Base-by-base conservation (phyloP, 768 basidiomycete species). In the Xerocomus potaroensis region DNA sequence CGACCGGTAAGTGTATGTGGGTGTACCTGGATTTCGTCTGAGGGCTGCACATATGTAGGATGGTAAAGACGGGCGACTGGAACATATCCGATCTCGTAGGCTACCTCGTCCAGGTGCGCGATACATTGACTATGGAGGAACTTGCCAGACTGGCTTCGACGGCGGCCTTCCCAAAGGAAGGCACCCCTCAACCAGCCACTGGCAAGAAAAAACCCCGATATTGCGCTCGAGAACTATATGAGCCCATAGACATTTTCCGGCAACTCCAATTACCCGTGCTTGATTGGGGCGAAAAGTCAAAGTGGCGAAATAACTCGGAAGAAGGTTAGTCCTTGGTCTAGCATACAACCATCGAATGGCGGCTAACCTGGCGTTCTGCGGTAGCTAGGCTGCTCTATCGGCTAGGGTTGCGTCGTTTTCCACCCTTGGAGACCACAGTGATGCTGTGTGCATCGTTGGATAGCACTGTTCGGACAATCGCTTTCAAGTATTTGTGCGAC, bases 41-140 rank as follows among this genome's bases (percentile, higher is more conserved):
- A 53, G 29, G 46, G 4, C 14, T 2, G 9, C 30, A 11, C 26
- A 8, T 39, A 5, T 41, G 4, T 50, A 91, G 89, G 63, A 88
- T 91, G 87, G 80, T 91, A 54, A 87, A 85, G 63, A 89, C 87
- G 37, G 91, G 91, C 23, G 84, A 89, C 53, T 94, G 92, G 93
- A 87, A 84, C 2, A 82, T 86, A 41, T 76, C 81, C 10, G 89
- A 96, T 50, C 74, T 99, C 14, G 78, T 85, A 43, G 86, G 84
- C 59, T 96, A 99, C 63, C 77, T 99, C 10, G 86, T 90, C 30
- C 83, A 85, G 3, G 87, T 96, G 8, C 80, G 81, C 58, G 76
- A 80, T 14, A 76, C 76, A 1, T 54, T 91, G 68, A 55, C 78
- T 55, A 30, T 75, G 48, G 68, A 76, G 52, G 78, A 99, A 57